Evolutionary conservation across 306 rosid species (phyloP).

Genomic region (Vigna radiata): DNA sequence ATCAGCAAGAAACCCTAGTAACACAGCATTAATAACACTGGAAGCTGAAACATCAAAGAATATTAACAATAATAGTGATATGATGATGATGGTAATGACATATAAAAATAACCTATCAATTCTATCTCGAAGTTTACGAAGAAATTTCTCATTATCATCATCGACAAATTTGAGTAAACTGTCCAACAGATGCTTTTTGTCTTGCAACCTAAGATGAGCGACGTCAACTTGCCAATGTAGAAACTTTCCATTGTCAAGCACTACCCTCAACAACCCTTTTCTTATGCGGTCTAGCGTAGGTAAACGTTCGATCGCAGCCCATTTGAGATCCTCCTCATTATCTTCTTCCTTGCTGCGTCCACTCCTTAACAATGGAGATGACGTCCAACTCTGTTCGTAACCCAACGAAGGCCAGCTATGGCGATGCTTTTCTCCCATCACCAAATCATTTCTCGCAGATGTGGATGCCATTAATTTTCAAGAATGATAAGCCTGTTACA

Average conservation of each 20-base stretch:
- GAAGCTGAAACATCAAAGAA: too few relatives aligned
- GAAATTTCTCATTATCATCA: constrained; percentile 66
- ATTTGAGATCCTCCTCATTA: constrained; percentile 64
- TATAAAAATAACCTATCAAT: constrained; percentile 50
- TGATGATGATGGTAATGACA: too few relatives aligned
- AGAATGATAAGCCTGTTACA: not conserved
- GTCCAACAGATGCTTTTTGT: constrained; percentile 60
- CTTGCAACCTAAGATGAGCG: constrained; percentile 55
- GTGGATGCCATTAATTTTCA: constrained; percentile 44
- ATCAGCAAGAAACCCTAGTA: too few relatives aligned
- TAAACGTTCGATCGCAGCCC: constrained; percentile 76
- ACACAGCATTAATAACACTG: too few relatives aligned
- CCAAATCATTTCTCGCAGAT: constrained; percentile 45
- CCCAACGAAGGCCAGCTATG: constrained; percentile 51
- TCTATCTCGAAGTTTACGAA: constrained; percentile 52
- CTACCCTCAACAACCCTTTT: constrained; percentile 58
- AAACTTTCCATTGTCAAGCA: constrained; percentile 51
- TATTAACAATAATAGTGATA: too few relatives aligned
- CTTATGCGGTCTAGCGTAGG: constrained; percentile 70
- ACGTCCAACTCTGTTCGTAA: constrained; percentile 51
- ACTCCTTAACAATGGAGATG: constrained; percentile 44
- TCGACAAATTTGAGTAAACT: constrained; percentile 60
- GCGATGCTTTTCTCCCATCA: constrained; percentile 37
- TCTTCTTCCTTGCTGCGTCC: constrained; percentile 42
- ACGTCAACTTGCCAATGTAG: constrained; percentile 54